Evolutionary conservation across 2,329 filamentous ascomycete genomes (phyloP), one percentile per base, ranked within the genome.

Genomic region (Colletotrichum sp.): DNA sequence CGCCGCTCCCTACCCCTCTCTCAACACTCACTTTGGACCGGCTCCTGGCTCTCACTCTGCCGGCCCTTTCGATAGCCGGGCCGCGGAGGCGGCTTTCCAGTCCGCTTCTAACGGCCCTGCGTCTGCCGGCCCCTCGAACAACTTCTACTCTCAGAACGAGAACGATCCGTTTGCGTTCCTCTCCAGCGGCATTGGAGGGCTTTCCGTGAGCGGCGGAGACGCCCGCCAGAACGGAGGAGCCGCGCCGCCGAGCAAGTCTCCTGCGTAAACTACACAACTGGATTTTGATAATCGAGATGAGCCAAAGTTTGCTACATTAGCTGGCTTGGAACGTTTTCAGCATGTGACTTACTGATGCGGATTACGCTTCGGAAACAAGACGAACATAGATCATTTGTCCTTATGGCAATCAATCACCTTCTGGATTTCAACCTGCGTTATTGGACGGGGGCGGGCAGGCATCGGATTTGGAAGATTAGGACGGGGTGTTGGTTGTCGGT

Each of bases 11-110:
- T 98, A 98, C 82, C 94, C 95, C 68, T 90, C 95, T 3, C 92
- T 98, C 86, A 95, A 95, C 84, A 95, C 94, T 49, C 94, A 96
- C 81, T 98, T 93, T 78, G 93, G 93, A 75, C 93, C 94, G 59
- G 93, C 93, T 71, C 94, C 93, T 52, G 92, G 93, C 68, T 93
- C 95, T 80, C 95, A 97, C 85, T 94, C 95, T 28, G 94, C 94
- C 57, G 95, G 95, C 15, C 94, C 94, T 7, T 99, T 99, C 82
- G 96, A 98, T 83, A 98, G 96, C 88, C 95, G 96, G 78, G 95
- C 95, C 77, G 95, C 96, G 18, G 96, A 99, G 87, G 96, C 96
- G 76, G 96, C 97, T 30, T 99, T 99, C 89, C 95, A 95, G 83
- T 95, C 95, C 55, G 96, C 95, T 52, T 93, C 93, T 80, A 96